Evolutionary conservation across 129 eudicot genomes (phyloP), one percentile per base, ranked within the genome.

Genomic region (Artemisia tridentata): DNA sequence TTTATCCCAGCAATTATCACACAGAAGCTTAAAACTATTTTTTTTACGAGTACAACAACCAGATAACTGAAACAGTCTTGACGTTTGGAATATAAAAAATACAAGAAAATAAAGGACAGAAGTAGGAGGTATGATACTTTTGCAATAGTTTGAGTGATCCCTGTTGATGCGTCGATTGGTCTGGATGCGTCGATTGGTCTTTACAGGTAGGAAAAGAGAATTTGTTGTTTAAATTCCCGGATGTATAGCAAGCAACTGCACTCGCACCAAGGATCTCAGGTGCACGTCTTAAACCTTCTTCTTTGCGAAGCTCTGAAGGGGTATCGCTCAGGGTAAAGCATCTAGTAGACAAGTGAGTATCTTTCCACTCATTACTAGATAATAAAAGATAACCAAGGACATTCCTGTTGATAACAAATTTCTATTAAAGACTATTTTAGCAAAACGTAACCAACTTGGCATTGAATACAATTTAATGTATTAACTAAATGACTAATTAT

Each of bases 181-280:
- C 78, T 75, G 45, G 45, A 38, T 38, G 45, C 46, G 55, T 20
- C 4, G 72, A 67, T 55, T 76, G 81, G 72, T 73, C 78, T 75
- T 75, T 67, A 78, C 98, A 92, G 67, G 95, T 77, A 34, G 89
- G 79, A 59, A 86, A 70, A 54, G 84, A 54, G 72, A 79, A 52
- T 48, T 75, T 81, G 55, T 74, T 52, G 29, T 65, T 67, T 60
- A n/a, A 57, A 68, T 54, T 63, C 53, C 85, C 88, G 5, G 79
- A 68, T 60, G 81, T 71, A 80, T 80, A 81, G 72, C 98, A 92
- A 71, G 95, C 89, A 73, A 86, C 91, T 13, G 80, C 84, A 67
- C 84, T 82, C 6, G 96, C 96, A 81, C 95, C 98, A 75, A 86
- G 59, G 48, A 88, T 85, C 79, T 92, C 98, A 75, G 56, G 71